Evolutionary conservation across 768 basidiomycete species (phyloP).

Genomic region (Lactifluus rugatus): DNA sequence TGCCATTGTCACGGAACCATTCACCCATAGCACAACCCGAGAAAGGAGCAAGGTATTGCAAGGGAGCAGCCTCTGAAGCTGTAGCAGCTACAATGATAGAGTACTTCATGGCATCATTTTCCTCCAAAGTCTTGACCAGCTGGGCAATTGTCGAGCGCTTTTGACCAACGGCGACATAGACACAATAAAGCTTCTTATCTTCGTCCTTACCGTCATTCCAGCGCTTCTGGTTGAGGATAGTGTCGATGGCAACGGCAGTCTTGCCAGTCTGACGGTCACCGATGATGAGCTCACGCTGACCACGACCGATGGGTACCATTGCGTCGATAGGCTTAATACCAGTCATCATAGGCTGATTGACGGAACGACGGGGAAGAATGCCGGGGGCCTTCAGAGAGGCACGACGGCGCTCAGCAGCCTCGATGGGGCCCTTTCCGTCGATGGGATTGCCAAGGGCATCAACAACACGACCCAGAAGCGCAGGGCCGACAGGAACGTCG

Average conservation of each 20-base stretch:
- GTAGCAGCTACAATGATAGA: constrained; percentile 99
- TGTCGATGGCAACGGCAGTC: constrained; percentile 98
- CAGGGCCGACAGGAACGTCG: constrained; percentile 97
- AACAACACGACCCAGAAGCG: constrained; percentile 96
- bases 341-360: constrained; percentile 99
- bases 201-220: constrained; percentile 99
- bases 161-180: constrained; percentile 98
- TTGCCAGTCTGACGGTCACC: constrained; percentile 99
- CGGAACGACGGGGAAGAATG: constrained; percentile 97
- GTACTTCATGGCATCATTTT: constrained; percentile 99
- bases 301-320: constrained; percentile 99
- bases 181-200: constrained; percentile 97
- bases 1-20: constrained; percentile 99
- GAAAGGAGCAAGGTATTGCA: constrained; percentile 99
- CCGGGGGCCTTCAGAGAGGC: constrained; percentile 98
- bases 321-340: constrained; percentile 99
- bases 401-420: constrained; percentile 88
- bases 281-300: constrained; percentile 99
- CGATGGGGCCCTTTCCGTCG: constrained; percentile 97
- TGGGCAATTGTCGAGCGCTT: constrained; percentile 99
- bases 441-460: constrained; percentile 99
- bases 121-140: constrained; percentile 98
- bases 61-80: constrained; percentile 96
- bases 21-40: constrained; percentile 99
- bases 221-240: constrained; percentile 99